Conservation (phyloP, 306 rosid species). For the Macrotyloma uniflorum region DNA sequence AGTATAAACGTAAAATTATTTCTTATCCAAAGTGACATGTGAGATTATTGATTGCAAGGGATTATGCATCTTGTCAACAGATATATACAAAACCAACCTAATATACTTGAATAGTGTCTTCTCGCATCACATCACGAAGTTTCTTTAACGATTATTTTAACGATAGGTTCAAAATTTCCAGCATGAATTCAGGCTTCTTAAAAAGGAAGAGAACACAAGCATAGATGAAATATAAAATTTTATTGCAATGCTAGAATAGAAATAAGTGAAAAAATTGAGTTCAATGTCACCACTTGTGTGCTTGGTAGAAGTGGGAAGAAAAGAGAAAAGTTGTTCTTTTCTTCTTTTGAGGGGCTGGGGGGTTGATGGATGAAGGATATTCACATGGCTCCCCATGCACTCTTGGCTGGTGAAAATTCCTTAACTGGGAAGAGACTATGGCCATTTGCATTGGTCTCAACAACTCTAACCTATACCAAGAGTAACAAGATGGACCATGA, state of each 20-base stretch:
- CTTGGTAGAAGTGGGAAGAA: neutral
- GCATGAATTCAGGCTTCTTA: conserved; percentile 9
- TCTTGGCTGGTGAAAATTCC: conserved; percentile 17
- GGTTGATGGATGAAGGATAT: neutral
- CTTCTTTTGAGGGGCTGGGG: conserved; percentile 1
- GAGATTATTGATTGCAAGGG: conserved; percentile 23
- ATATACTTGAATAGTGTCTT: conserved; percentile 14
- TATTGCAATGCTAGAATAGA: conserved; percentile 15
- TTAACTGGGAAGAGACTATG: neutral
- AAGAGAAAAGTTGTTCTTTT: neutral
- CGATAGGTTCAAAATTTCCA: conserved; percentile 18
- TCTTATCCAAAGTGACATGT: neutral
- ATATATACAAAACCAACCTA: neutral
- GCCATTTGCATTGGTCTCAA: conserved; percentile 4
- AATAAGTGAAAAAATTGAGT: conserved; percentile 9
- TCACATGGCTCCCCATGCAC: conserved; percentile 1
- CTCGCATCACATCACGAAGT: conserved; percentile 24
- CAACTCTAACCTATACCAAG: conserved; percentile 10
- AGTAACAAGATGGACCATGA: neutral
- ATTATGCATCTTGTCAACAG: neutral
- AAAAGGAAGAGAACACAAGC: neutral
- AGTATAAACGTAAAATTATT: neutral
- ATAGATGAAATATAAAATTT: neutral
- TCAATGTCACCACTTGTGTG: conserved; percentile 8
- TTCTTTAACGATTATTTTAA: conserved; percentile 16